Evolutionary conservation across 2,329 filamentous ascomycete genomes (phyloP).

Genomic region (Neospermospora avenae): DNA sequence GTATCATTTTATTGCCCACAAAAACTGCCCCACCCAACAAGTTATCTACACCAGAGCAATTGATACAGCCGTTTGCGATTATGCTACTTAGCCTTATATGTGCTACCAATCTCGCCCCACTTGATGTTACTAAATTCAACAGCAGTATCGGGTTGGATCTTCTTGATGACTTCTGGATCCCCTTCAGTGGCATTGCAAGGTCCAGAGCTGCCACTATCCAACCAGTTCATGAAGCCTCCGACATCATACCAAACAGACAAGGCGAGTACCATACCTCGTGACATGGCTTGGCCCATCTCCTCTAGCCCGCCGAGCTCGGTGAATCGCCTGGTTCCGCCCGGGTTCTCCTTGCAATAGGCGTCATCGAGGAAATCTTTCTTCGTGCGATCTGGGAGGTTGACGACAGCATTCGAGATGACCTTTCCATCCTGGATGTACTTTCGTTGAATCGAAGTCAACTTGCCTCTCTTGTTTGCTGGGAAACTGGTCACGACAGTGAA

Average conservation of each 20-base stretch:
- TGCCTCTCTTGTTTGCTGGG: conserved; percentile 40
- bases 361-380: conserved; percentile 48
- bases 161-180: conserved; percentile 46
- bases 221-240: conserved; percentile 53
- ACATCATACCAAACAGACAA: conserved; percentile 56
- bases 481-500: conserved; percentile 61
- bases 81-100: conserved; percentile 22
- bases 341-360: conserved; percentile 52
- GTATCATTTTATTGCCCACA: too few relatives aligned
- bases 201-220: conserved; percentile 48
- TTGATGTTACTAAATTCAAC: conserved; percentile 56
- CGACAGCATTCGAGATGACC: conserved; percentile 48
- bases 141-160: conserved; percentile 45
- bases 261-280: conserved; percentile 49
- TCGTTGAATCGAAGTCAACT: conserved; percentile 51
- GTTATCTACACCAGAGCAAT: background rate
- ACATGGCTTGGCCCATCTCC: conserved; percentile 52
- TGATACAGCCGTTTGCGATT: too few relatives aligned
- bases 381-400: conserved; percentile 39
- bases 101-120: conserved; percentile 58
- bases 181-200: conserved; percentile 54
- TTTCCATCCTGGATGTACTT: conserved; percentile 54
- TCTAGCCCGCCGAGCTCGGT: conserved; percentile 51
- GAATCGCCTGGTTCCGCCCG: conserved; percentile 49
- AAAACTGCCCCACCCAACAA: background rate